Evolutionary conservation across 768 basidiomycete species (phyloP), one percentile per base, ranked within the genome.

Genomic region (Panaeolus papilionaceus): DNA sequence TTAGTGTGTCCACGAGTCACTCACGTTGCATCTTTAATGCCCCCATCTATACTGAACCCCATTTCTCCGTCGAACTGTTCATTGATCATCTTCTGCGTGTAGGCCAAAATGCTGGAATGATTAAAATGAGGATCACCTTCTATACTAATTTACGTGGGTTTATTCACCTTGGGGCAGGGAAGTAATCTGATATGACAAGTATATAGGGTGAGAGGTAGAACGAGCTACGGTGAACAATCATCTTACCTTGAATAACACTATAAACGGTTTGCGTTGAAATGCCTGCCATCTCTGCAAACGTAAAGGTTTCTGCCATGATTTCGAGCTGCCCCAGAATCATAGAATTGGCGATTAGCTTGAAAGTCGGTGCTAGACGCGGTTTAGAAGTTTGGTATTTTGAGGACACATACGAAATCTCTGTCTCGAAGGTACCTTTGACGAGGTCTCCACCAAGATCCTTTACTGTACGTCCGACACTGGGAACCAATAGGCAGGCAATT

Each of bases 21-120:
- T 54, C 73, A 89, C 84, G 85, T 78, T 0, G 93, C 91, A 73
- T 96, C 95, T 73, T 95, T 95, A 73, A 97, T 88, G 18, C 94
- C 95, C n/a, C 92, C 92, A 58, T 93, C 89, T 62, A 96, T 87
- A 12, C 89, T 81, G 75, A 97, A 96, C 14, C 94, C 95, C 18
- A 79, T 81, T 9, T 84, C 81, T 23, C 88, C 92, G 66, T 93
- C 90, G 73, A 95, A 96, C 39, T 86, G 81, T 77, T 94, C 89
- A 65, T 88, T 80, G 11, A 88, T 45, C 38, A 49, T 20, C 23
- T 49, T 23, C 8, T 49, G n/a, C 20, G 47, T n/a, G 20, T 45
- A 45, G 9, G 47, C 20, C 47, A 58, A 33, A 58, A 58, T 37
- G 11, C 11, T 37, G 20, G 12, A 33, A 37, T 28, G 11, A 58